These are phyloP conservation scores for Rhizopogon roseolus DNA, from an alignment of 768 basidiomycete genomes.

Conservation along the genomic window DNA sequence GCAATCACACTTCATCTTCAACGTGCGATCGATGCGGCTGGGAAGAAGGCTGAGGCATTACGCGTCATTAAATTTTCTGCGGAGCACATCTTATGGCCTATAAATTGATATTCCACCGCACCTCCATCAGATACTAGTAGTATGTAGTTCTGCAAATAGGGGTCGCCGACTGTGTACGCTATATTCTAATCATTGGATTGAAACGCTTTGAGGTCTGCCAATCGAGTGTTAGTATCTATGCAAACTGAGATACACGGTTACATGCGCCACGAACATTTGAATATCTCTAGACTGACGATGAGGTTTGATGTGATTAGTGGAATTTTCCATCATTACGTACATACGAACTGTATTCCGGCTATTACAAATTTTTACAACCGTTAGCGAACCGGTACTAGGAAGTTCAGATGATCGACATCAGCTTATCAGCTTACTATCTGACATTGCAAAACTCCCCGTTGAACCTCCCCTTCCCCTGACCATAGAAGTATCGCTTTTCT, in stretches of 20 bases:
- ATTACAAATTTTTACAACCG: not conserved
- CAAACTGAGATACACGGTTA: too few species aligned
- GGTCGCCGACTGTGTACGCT: too few species aligned
- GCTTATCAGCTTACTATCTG: not conserved
- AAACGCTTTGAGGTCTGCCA: too few species aligned
- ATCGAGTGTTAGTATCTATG: too few species aligned
- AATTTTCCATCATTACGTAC: not conserved
- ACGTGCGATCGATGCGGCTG: not conserved
- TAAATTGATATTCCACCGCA: not conserved
- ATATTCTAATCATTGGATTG: too few species aligned
- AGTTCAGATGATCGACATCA: not conserved
- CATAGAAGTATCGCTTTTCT: constrained; percentile 1
- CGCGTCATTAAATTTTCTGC: not conserved
- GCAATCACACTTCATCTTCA: not conserved
- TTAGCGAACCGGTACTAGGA: not conserved
- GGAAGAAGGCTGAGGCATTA: not conserved
- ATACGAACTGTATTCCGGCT: not conserved
- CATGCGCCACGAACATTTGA: too few species aligned
- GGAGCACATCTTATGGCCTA: not conserved
- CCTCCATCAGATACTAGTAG: too few species aligned
- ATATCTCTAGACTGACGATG: too few species aligned
- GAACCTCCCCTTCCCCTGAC: constrained; percentile 2
- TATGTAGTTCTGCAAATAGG: too few species aligned
- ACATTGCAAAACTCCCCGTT: not conserved
- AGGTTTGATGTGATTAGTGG: too few species aligned